Evolutionary conservation across 306 rosid genomes (phyloP).

Genomic region (Dicorynia guianensis): DNA sequence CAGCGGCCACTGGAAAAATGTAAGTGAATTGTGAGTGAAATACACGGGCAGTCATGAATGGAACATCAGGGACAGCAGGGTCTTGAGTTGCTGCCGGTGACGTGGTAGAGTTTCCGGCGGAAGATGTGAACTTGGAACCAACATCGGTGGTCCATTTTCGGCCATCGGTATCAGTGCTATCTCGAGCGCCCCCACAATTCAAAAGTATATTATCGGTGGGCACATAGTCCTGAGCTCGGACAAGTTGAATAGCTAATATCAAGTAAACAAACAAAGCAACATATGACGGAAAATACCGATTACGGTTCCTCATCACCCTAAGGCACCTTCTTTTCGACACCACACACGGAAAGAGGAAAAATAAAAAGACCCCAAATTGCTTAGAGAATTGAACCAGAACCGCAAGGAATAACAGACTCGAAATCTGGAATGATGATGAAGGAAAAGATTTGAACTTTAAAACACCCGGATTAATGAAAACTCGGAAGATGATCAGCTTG

Average conservation of each 20-base stretch:
- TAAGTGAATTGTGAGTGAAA: constrained; percentile 66
- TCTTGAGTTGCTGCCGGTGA: constrained; percentile 67
- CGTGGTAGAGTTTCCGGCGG: constrained; percentile 40
- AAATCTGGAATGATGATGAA: background rate
- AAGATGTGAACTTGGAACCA: constrained; percentile 61
- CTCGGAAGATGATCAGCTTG: constrained; percentile 29
- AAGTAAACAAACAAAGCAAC: constrained; percentile 44
- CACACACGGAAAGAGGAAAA: constrained; percentile 31
- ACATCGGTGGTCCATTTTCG: constrained; percentile 74
- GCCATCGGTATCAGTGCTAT: constrained; percentile 58
- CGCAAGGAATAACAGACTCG: background rate
- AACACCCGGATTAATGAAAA: constrained; percentile 39
- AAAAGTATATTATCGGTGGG: constrained; percentile 72
- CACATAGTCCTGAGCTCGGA: constrained; percentile 57
- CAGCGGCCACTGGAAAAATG: constrained; percentile 72
- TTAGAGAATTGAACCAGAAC: background rate
- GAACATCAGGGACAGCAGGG: constrained; percentile 71
- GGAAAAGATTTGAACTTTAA: background rate
- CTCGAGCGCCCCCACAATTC: constrained; percentile 77
- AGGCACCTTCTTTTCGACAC: background rate
- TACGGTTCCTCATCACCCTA: constrained; percentile 47
- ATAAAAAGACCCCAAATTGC: constrained; percentile 27
- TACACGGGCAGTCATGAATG: constrained; percentile 77
- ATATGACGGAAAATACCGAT: constrained; percentile 20
- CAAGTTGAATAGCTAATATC: constrained; percentile 44